Percentiles rank a stretch among this genome's conserved stretches.
These are phyloP conservation scores for Thuja plicata DNA, from an alignment of 83 land plant genomes.

Conservation along the genomic window DNA sequence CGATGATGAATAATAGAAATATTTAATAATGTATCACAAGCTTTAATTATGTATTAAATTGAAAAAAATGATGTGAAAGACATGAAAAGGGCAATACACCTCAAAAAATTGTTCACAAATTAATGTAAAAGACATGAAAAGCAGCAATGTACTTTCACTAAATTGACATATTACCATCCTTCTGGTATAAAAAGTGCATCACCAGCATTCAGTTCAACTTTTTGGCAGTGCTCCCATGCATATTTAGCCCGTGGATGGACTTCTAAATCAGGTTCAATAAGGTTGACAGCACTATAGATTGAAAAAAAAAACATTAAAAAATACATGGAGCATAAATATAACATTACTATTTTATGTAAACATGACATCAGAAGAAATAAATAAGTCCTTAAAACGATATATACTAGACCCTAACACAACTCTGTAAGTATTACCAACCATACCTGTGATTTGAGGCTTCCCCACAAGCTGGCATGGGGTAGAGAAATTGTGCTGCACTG, in stretches of 20 bases:
- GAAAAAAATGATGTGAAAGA: neutral
- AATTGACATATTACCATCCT: constrained; percentile 76
- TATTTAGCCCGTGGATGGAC: constrained; percentile 63
- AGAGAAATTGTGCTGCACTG: constrained; percentile 68
- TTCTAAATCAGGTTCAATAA: constrained; percentile 63
- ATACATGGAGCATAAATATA: neutral
- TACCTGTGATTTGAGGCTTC: constrained; percentile 98
- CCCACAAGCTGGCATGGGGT: constrained; percentile 86
- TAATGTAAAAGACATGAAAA: constrained; percentile 1
- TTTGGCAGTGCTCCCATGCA: constrained; percentile 49
- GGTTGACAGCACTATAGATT: constrained; percentile 66
- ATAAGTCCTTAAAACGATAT: neutral
- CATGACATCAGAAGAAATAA: neutral
- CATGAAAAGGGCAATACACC: neutral
- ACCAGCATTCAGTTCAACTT: constrained; percentile 64
- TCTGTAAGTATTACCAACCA: neutral
- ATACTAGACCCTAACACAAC: neutral
- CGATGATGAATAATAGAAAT: neutral
- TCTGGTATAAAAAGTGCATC: constrained; percentile 98
- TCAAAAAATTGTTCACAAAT: neutral
- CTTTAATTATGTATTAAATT: neutral
- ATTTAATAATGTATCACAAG: neutral
- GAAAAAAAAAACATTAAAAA: neutral
- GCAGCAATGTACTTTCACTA: neutral
- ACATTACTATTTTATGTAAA: constrained; percentile 7